Conservation (phyloP, 805 yeast genomes). For the Zygosaccharomyces bailii region DNA sequence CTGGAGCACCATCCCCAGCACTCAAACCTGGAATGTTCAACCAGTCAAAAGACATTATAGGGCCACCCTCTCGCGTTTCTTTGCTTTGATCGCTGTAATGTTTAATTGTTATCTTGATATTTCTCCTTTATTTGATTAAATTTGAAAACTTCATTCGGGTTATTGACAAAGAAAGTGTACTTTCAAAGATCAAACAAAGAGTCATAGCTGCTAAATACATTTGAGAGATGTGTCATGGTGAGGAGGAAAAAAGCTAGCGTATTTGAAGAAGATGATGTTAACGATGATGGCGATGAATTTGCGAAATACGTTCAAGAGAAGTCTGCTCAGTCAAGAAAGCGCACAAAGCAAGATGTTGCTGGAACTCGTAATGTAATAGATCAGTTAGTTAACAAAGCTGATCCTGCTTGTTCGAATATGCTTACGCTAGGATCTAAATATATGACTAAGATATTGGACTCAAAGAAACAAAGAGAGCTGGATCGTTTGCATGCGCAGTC, state of each 20-base stretch:
- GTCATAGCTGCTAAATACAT: background rate
- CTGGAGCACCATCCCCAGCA: slow-evolving; percentile 26
- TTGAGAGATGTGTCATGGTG: slow-evolving; percentile 8
- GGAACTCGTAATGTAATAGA: background rate
- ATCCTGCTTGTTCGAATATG: background rate
- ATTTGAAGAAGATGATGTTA: slow-evolving; percentile 17
- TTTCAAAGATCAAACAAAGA: background rate
- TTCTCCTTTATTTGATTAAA: slow-evolving; percentile 5
- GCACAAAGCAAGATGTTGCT: slow-evolving; percentile 13
- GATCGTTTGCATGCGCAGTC: slow-evolving; percentile 44
- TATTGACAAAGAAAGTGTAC: background rate
- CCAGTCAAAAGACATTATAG: slow-evolving; percentile 50
- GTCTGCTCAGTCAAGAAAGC: slow-evolving; percentile 15
- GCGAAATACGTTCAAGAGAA: slow-evolving; percentile 29
- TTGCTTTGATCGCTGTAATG: background rate
- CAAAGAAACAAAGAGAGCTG: slow-evolving; percentile 44
- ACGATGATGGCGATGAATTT: slow-evolving; percentile 44
- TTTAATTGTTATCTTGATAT: background rate
- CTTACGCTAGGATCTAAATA: slow-evolving; percentile 28
- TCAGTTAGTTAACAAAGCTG: slow-evolving; percentile 1
- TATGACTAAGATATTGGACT: slow-evolving; percentile 41
- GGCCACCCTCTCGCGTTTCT: slow-evolving; percentile 9
- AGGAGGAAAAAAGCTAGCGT: slow-evolving; percentile 15
- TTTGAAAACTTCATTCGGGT: background rate
- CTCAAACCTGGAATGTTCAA: slow-evolving; percentile 42